Evolutionary conservation across 2,329 filamentous ascomycete species (phyloP).

Genomic region (Ceratocystis papillata): DNA sequence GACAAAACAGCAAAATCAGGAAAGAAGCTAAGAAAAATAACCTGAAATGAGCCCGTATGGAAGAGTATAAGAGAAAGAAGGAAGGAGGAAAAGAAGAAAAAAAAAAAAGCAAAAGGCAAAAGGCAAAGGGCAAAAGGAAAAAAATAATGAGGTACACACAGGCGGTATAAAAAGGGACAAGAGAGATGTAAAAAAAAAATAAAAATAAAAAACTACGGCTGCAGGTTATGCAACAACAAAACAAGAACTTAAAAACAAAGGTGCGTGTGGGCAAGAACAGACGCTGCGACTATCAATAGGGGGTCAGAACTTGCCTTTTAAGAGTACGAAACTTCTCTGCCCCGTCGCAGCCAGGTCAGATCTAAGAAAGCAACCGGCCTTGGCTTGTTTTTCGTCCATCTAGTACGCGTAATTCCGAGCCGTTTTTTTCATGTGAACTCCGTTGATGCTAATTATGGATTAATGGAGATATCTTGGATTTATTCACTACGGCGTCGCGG

Average conservation of each 20-base stretch:
- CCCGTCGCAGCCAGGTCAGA: too few species aligned
- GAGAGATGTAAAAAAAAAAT: neutral
- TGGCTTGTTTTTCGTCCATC: neutral
- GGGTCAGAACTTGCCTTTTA: neutral
- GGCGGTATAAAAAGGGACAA: neutral
- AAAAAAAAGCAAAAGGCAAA: neutral
- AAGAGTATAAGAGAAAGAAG: neutral
- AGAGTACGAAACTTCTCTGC: neutral
- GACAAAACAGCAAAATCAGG: neutral
- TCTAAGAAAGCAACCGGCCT: neutral
- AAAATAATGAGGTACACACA: too few species aligned
- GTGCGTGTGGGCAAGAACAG: neutral
- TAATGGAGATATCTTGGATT: neutral
- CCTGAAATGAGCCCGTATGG: neutral
- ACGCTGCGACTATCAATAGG: neutral
- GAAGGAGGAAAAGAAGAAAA: neutral
- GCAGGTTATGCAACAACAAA: slow-evolving; percentile 9
- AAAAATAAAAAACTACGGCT: neutral
- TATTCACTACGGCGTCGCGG: neutral
- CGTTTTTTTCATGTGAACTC: neutral
- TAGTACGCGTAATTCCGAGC: neutral
- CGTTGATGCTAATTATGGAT: neutral
- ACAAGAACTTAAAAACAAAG: neutral
- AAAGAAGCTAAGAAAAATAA: neutral
- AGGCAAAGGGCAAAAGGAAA: neutral